Conservation (phyloP, 208 protist species). For the Leishmania aethiopica region DNA sequence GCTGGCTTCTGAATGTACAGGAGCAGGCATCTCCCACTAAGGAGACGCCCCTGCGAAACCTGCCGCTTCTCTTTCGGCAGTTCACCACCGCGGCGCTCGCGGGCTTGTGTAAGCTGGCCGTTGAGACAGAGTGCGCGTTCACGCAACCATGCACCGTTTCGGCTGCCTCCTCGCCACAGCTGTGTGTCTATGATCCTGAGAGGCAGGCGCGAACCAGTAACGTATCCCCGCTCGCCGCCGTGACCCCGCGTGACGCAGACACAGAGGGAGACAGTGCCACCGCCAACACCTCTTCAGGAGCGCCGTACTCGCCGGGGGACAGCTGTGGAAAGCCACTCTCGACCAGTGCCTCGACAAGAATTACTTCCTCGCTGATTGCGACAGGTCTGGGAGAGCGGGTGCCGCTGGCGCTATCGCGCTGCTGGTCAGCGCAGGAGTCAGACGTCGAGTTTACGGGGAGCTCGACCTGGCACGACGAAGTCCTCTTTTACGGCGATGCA, state of each 20-base stretch:
- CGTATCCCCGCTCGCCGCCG: neutral
- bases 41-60: slow-evolving; percentile 4
- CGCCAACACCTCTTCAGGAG: neutral
- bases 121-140: slow-evolving; percentile 11
- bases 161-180: neutral
- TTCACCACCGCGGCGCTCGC: slow-evolving; percentile 20
- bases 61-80: slow-evolving; percentile 46
- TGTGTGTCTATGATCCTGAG: slow-evolving; percentile 27
- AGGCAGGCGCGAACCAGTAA: neutral
- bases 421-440: neutral
- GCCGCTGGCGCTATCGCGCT: slow-evolving; percentile 26
- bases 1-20: slow-evolving; percentile 4
- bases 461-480: slow-evolving; percentile 12
- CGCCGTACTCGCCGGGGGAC: neutral
- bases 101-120: slow-evolving; percentile 19
- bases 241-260: neutral
- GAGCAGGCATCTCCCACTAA: neutral
- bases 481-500: slow-evolving; percentile 17
- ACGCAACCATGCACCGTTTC: neutral
- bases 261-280: neutral
- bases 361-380: slow-evolving; percentile 26
- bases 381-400: slow-evolving; percentile 17
- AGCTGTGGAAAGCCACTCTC: too few relatives aligned
- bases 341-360: neutral
- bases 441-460: neutral